Evolutionary conservation across 352 stramenopile genomes (phyloP), one percentile per base, ranked within the genome.

Genomic region (Globisporangium viniferum): DNA sequence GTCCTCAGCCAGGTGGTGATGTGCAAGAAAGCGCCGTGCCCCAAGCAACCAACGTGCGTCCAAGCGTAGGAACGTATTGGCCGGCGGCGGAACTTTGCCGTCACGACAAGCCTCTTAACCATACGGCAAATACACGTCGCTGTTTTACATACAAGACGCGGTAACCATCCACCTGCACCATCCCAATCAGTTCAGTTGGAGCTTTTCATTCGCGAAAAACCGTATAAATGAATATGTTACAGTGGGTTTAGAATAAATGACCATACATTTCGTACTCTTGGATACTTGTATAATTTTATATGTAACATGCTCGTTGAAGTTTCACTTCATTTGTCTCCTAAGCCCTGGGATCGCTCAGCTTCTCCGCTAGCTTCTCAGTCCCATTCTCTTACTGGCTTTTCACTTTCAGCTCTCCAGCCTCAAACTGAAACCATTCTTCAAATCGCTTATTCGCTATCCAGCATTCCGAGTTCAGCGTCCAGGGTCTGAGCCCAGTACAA

Each of bases 241-340:
- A 59, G 15, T 41, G 54, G 2, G 6, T 14, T 41, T 6, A 58
- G 20, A 36, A 5, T 10, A 1, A 8, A 5, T 5, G 3, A 9
- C 4, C 5, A 4, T 14, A 9, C 5, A 36, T 22, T 36, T 36
- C 6, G 0, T 4, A 10, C 12, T 36, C 0, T 5, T 22, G 1
- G 2, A 56, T n/a, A 10, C 27, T 27, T 59, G 29, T 41, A 14
- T 24, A 14, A 39, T 41, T 14, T 24, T 24, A 59, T 59, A 24
- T 59, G 29, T 41, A 41, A 41, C 54, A 41, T 7, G 15, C 29
- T 14, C 9, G 54, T 59, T 59, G 54, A 59, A 59, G 54, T 59
- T 55, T 24, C 27, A 59, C 27, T 39, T 41, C n/a, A 41, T 33
- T 35, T 7, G 53, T 18, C 12, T 10, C 10, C 15, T 22, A 22